These are phyloP conservation scores for Rhodotorula sp. DNA, from an alignment of 1,284 basidiomycete species.

Conservation along the genomic window DNA sequence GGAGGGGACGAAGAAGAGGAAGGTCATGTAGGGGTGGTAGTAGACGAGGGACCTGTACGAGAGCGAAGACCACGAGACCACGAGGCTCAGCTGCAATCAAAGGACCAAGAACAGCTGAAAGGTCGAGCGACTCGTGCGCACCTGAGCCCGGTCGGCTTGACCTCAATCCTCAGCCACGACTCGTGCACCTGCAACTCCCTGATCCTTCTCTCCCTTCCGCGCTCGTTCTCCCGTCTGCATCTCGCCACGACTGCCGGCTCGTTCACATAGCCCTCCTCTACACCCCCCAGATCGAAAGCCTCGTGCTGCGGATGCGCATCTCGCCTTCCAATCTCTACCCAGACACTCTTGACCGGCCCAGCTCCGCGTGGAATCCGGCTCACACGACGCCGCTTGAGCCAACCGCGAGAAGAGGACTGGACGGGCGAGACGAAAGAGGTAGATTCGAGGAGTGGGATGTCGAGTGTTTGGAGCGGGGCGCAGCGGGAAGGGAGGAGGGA, in stretches of 20 bases:
- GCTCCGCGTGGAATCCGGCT: too few relatives aligned
- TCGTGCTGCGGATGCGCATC: background rate
- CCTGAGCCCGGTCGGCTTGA: slow-evolving; percentile 2
- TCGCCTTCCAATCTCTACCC: slow-evolving; percentile 4
- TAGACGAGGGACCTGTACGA: slow-evolving; percentile 7
- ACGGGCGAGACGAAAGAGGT: background rate
- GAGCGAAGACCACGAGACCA: background rate
- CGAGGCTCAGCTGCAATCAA: background rate
- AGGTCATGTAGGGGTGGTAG: slow-evolving; percentile 5
- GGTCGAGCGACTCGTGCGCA: background rate
- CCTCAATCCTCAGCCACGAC: slow-evolving; percentile 9
- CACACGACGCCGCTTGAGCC: background rate
- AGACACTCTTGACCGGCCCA: background rate
- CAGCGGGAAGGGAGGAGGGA: background rate
- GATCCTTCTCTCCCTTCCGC: too few relatives aligned
- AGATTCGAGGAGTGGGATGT: background rate
- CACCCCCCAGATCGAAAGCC: background rate
- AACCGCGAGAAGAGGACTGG: background rate
- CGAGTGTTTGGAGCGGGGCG: background rate
- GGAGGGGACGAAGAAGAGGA: slow-evolving; percentile 10
- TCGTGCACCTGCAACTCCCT: slow-evolving; percentile 21
- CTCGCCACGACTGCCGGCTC: background rate
- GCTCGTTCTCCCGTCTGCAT: background rate
- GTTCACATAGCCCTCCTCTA: background rate
- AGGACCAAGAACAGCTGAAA: background rate